Evolutionary conservation across 2,329 filamentous ascomycete genomes (phyloP).

Genomic region (Alternaria gansuensis): DNA sequence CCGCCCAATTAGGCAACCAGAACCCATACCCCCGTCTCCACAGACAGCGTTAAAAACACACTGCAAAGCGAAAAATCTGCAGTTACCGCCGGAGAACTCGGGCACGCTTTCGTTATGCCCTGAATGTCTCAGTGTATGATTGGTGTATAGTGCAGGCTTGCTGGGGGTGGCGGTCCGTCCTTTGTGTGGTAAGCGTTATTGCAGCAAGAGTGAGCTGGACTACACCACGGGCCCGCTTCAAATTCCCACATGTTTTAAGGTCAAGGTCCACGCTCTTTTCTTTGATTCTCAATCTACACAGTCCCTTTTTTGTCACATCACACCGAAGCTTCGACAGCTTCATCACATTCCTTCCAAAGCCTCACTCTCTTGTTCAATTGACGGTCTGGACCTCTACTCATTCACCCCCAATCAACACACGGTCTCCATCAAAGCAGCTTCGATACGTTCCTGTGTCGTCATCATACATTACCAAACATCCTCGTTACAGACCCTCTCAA

Average conservation of each 20-base stretch:
- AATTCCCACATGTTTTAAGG: neutral
- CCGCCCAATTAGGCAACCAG: constrained; percentile 15
- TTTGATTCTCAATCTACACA: constrained; percentile 3
- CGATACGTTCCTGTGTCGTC: constrained; percentile 3
- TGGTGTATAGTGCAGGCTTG: constrained; percentile 2
- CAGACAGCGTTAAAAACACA: constrained; percentile 7
- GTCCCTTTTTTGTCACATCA: constrained; percentile 12
- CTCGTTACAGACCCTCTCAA: constrained; percentile 9
- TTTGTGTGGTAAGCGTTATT: constrained; percentile 7
- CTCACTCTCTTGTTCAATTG: constrained; percentile 10
- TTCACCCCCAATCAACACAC: constrained; percentile 8
- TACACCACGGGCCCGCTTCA: neutral
- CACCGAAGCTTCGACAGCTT: constrained; percentile 18
- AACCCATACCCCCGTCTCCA: constrained; percentile 1
- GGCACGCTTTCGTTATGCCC: constrained; percentile 8
- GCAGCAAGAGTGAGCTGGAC: constrained; percentile 3
- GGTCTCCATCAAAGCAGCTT: constrained; percentile 1
- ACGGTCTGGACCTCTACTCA: constrained; percentile 14
- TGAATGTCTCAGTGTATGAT: constrained; percentile 17
- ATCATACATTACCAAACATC: constrained; percentile 5
- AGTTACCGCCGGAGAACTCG: constrained; percentile 10
- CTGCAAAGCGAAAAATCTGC: constrained; percentile 13
- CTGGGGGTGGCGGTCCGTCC: neutral
- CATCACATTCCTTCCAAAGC: constrained; percentile 16
- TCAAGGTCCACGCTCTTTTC: constrained; percentile 7